Conservation (phyloP, 768 basidiomycete species). For the Hemileccinum rubropunctum region DNA sequence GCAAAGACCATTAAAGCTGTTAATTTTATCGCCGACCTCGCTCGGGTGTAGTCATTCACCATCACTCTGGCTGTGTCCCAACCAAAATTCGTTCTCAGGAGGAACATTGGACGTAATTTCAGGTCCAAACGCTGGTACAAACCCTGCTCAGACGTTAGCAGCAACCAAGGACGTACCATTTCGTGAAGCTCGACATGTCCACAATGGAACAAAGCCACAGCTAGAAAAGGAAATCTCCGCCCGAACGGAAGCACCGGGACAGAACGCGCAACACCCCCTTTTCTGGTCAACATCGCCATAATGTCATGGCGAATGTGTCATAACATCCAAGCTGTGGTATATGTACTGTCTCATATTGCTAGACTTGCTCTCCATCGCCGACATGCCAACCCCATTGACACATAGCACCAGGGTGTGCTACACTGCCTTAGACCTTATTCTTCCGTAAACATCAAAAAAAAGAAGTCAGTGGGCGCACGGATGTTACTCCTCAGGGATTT, state of each 20-base stretch:
- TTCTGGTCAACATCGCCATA: too few relatives aligned
- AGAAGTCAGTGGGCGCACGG: too few relatives aligned
- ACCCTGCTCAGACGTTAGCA: background rate
- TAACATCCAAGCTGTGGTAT: too few relatives aligned
- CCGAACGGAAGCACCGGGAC: background rate
- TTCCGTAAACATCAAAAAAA: too few relatives aligned
- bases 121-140: background rate
- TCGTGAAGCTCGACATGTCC: background rate
- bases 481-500: too few relatives aligned
- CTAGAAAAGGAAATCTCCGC: constrained; percentile 5
- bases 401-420: too few relatives aligned
- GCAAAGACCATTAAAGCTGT: background rate
- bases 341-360: too few relatives aligned
- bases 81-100: background rate
- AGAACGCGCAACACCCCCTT: too few relatives aligned
- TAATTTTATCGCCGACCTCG: constrained; percentile 14
- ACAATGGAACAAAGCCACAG: constrained; percentile 14
- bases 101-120: background rate
- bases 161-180: background rate
- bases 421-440: too few relatives aligned
- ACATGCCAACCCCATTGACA: too few relatives aligned
- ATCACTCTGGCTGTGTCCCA: constrained; percentile 8
- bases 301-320: too few relatives aligned
- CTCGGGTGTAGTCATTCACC: constrained; percentile 12
- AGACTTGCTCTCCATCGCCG: too few relatives aligned